Evolutionary conservation across 2,329 filamentous ascomycete species (phyloP), one percentile per base, ranked within the genome.

Genomic region (Colletotrichum kahawae): DNA sequence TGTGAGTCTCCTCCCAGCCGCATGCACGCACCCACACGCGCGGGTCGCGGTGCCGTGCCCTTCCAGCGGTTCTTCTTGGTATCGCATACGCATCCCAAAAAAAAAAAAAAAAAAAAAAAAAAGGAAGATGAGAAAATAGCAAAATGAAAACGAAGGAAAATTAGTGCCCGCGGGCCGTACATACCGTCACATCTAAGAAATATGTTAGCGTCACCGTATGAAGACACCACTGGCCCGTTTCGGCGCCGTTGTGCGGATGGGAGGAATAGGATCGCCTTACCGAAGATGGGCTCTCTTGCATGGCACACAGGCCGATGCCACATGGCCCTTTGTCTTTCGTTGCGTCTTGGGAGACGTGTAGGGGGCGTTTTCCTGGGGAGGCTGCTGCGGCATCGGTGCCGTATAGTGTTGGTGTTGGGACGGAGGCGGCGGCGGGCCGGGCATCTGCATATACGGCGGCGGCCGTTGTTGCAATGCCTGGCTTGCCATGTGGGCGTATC

Each of bases 201-300:
- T 36, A 60, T 65, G 60, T 71, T 67, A 70, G 76, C 65, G 51
- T 77, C 74, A 71, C 62, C 62, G 43, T 67, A 43, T 43, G 38
- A 71, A 70, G 59, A 56, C 57, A 57, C 7, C 33, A 56, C 54
- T 16, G 24, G 24, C 31, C 29, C 75, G 57, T 63, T 56, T 38
- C 36, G 62, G n/a, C 29, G 51, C 57, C 24, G 29, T 48, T 27
- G 24, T 27, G n/a, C 27, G 43, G 16, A 21, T 51, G 56, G 62
- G 16, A n/a, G 67, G 4, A 62, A 64, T 7, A 56, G 34, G 38
- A 24, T 51, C n/a, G 73, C 79, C 87, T 81, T 85, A 92, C 91
- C 92, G 88, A 77, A 97, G 89, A 89, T 97, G 95, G 48, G 95
- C 95, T 83, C 92, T 92, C 82, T 96, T 96, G 86, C 95, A 97